A percentile compares a stretch with the other conserved stretches of the same genome.
Evolutionary conservation across 495 filamentous ascomycete species (phyloP).

Genomic region (Paragyromitra xinjiangensis): DNA sequence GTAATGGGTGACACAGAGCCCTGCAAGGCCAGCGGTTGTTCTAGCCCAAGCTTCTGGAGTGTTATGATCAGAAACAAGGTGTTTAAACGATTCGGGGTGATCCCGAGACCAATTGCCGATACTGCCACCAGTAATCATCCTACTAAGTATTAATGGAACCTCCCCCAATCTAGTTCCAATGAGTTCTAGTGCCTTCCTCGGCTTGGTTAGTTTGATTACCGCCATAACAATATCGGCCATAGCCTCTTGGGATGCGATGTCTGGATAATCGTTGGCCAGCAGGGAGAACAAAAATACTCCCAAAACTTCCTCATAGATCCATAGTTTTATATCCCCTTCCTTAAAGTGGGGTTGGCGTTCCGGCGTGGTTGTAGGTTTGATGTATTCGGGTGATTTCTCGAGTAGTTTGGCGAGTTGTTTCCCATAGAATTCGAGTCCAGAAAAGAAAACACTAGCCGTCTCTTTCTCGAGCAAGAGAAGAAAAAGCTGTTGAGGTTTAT

Average conservation of each 20-base stretch:
- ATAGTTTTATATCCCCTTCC: too few relatives aligned
- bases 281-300: conserved; percentile 27
- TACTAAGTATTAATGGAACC: conserved; percentile 1
- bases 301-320: not conserved
- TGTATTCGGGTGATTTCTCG: too few relatives aligned
- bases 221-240: conserved; percentile 13
- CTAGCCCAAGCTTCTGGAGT: not conserved
- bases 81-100: not conserved
- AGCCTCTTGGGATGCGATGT: conserved; percentile 1
- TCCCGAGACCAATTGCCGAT: not conserved
- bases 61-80: not conserved
- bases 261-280: conserved; percentile 5
- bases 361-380: too few relatives aligned
- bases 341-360: too few relatives aligned
- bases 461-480: too few relatives aligned
- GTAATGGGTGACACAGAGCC: too few relatives aligned
- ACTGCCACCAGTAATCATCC: conserved; percentile 10
- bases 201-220: conserved; percentile 9
- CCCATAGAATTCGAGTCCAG: too few relatives aligned
- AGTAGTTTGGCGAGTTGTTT: too few relatives aligned
- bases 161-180: conserved; percentile 29
- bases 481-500: too few relatives aligned
- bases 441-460: too few relatives aligned
- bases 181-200: not conserved
- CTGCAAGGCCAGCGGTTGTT: not conserved